Conservation (phyloP, 768 basidiomycete species). For the Tephrocybe rancida region DNA sequence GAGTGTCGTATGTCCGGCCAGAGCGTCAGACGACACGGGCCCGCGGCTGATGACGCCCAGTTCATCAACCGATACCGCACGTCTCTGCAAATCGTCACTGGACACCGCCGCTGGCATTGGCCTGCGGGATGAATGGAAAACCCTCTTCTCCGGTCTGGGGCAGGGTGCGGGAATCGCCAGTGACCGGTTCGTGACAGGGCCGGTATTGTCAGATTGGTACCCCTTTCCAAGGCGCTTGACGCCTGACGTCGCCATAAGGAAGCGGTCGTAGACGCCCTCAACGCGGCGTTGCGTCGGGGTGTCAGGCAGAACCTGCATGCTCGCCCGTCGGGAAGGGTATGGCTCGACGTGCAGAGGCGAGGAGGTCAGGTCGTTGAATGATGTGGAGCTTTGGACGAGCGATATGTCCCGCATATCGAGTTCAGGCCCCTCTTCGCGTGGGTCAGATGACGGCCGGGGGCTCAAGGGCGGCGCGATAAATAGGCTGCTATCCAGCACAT, state of each 20-base stretch:
- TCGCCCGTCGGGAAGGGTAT: slow-evolving; percentile 50
- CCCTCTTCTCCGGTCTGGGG: slow-evolving; percentile 35
- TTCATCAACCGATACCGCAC: slow-evolving; percentile 62
- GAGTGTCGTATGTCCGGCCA: slow-evolving; percentile 22
- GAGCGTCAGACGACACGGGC: slow-evolving; percentile 23
- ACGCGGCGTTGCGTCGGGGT: slow-evolving; percentile 61
- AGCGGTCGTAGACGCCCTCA: slow-evolving; percentile 80
- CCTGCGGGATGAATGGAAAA: slow-evolving; percentile 51
- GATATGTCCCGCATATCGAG: slow-evolving; percentile 32
- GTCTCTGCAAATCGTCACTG: slow-evolving; percentile 54
- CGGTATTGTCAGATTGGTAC: slow-evolving; percentile 71
- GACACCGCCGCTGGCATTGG: slow-evolving; percentile 76
- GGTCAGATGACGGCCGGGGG: slow-evolving; percentile 22
- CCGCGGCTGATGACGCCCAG: slow-evolving; percentile 53
- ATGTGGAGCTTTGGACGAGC: slow-evolving; percentile 30
- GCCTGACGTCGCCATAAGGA: slow-evolving; percentile 80
- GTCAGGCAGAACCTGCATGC: slow-evolving; percentile 42
- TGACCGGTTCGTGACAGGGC: slow-evolving; percentile 38
- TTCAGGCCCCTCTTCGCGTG: slow-evolving; percentile 36
- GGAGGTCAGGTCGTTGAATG: slow-evolving; percentile 57
- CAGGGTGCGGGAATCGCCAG: slow-evolving; percentile 11
- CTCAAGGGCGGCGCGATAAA: slow-evolving; percentile 60
- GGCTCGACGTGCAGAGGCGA: slow-evolving; percentile 69
- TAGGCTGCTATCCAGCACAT: slow-evolving; percentile 67
- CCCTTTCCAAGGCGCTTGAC: slow-evolving; percentile 82